Percentiles rank a stretch among this genome's conserved stretches.
Conservation (phyloP, 2,329 filamentous ascomycete species). For the Alternaria sp. region DNA sequence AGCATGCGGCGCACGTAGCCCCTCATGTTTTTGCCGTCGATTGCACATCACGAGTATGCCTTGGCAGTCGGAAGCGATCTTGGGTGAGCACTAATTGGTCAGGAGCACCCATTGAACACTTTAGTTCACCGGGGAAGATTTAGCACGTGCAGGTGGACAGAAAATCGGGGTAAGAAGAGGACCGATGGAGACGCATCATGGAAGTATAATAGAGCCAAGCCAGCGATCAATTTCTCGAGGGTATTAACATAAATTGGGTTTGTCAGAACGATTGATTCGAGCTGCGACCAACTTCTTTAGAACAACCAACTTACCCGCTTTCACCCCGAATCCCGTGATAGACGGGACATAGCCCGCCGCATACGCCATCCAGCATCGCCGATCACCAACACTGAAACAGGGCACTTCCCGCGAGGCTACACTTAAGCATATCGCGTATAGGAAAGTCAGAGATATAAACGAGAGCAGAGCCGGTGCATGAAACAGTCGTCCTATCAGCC, state of each 20-base stretch:
- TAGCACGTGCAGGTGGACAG: constrained; percentile 11
- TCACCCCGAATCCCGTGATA: neutral
- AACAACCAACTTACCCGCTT: neutral
- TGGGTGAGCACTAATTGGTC: constrained; percentile 14
- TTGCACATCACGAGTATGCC: constrained; percentile 9
- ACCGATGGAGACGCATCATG: constrained; percentile 8
- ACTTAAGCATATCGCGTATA: neutral
- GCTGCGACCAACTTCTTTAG: neutral
- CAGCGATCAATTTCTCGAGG: neutral
- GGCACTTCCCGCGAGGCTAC: neutral
- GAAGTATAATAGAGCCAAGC: constrained; percentile 11
- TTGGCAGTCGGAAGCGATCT: constrained; percentile 3
- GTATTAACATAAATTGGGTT: neutral
- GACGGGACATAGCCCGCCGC: constrained; percentile 7
- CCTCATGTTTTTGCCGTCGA: constrained; percentile 15
- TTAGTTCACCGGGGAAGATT: constrained; percentile 7
- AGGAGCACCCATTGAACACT: neutral
- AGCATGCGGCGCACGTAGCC: constrained; percentile 5
- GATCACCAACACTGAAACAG: constrained; percentile 15
- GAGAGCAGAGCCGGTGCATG: neutral
- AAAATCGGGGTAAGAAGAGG: constrained; percentile 5
- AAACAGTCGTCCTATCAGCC: neutral
- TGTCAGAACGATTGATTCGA: neutral
- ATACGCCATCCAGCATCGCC: constrained; percentile 18
- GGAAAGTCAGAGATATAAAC: neutral